phyloP scores from a whole-genome alignment of 441 rosid species.

The Gossypium davidsonii region DNA sequence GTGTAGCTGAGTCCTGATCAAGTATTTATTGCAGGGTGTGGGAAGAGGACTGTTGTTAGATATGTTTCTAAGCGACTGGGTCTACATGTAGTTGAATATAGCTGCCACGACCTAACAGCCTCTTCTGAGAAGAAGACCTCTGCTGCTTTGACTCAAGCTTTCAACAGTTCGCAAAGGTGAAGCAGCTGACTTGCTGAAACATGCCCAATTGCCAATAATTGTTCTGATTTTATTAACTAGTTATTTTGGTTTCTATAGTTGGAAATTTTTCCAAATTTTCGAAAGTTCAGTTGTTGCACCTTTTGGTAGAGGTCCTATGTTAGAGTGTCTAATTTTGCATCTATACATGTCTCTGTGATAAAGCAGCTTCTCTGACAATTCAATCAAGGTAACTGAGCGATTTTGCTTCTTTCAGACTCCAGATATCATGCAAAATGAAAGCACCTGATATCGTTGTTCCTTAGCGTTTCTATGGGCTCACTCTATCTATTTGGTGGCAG shows the following conservation, averaged over 20 bases:
- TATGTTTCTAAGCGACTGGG: slow-evolving; percentile 72
- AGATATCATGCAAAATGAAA: not conserved
- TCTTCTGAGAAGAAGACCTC: slow-evolving; percentile 78
- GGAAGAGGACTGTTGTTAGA: slow-evolving; percentile 84
- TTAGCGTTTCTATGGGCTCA: slow-evolving; percentile 10
- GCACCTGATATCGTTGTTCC: slow-evolving; percentile 6
- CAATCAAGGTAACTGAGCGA: not conserved
- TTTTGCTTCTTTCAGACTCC: not conserved
- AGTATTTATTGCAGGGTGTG: slow-evolving; percentile 53
- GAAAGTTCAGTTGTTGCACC: not conserved
- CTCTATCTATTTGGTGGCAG: slow-evolving; percentile 40
- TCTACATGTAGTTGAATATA: slow-evolving; percentile 84
- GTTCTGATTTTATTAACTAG: slow-evolving; percentile 1
- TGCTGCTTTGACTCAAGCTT: slow-evolving; percentile 72
- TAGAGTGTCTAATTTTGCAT: not conserved
- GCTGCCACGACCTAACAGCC: slow-evolving; percentile 72
- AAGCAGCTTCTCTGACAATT: not conserved
- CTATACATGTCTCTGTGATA: not conserved
- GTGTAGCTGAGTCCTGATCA: not conserved
- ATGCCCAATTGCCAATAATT: slow-evolving; percentile 7
- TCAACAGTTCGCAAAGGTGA: slow-evolving; percentile 81
- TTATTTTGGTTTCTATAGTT: not conserved
- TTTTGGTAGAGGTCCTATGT: not conserved
- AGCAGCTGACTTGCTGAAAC: slow-evolving; percentile 21
- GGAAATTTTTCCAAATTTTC: not conserved